Evolutionary conservation across 2,329 filamentous ascomycete species (phyloP), one percentile per base, ranked within the genome.

Genomic region (Thielaviopsis punctulata): DNA sequence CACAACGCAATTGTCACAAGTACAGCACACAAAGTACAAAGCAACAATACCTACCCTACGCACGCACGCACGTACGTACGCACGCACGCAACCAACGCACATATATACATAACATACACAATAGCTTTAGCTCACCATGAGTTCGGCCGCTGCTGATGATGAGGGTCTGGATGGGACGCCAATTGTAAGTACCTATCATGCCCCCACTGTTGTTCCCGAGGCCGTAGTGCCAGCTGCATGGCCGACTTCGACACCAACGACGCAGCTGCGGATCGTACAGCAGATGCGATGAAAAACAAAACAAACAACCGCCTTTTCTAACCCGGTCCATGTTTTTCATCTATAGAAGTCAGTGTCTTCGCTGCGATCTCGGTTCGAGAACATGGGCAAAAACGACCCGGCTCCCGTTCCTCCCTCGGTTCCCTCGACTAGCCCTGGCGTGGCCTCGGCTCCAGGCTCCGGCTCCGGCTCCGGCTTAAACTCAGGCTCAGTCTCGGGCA

Each of bases 351-450:
- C 86, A 23, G 85, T 92, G 49, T 92, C 86, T 49, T 89, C 85
- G 49, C 71, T 92, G 56, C 76, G 82, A 56, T 86, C 84, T 57
- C 81, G 84, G 60, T 92, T 90, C 64, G 86, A 92, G 70, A 86
- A 82, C 62, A 79, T 90, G 69, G 71, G 75, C 58, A 76, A 72
- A 62, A 57, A 64, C 51, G 68, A 57, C 61, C 47, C 57, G 61
- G 18, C 59, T 62, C 48, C 62, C 62, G 56, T 58, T 64, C 47
- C 58, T 62, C 10, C 59, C 63, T 45, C 61, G 64, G 56, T 58
- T 64, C 13, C 63, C 67, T 47, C 68, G 66, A 49, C 62, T 69
- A 52, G 62, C 62, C 24, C 65, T 50, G 10, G 41, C 43, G 43
- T 36, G 21, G 30, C 50, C 4, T 45, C 50, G 18, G 46, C 43